A percentile compares a stretch with the other conserved stretches of the same genome.
Conservation (phyloP, 2,329 filamentous ascomycete species). For the Rosellinia necatrix region DNA sequence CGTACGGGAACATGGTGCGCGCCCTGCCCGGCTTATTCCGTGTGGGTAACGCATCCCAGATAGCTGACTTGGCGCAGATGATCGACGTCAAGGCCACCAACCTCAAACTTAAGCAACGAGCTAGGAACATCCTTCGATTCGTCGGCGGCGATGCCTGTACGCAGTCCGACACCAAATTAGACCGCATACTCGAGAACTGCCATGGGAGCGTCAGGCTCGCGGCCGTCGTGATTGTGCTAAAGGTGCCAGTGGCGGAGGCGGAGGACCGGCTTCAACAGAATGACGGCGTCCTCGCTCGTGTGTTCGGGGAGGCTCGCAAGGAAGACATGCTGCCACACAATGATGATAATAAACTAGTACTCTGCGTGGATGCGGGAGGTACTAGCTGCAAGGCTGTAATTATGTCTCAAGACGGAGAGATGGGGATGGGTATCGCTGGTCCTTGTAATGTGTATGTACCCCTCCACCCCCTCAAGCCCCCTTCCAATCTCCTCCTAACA, state of each 20-base stretch:
- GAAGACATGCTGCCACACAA: background rate
- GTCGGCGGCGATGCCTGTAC: slow-evolving; percentile 8
- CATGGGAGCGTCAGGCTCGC: slow-evolving; percentile 20
- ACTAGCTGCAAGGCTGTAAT: slow-evolving; percentile 22
- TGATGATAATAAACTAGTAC: slow-evolving; percentile 1
- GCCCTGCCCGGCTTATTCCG: background rate
- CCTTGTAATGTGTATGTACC: slow-evolving; percentile 20
- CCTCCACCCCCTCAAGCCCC: background rate
- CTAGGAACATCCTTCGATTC: slow-evolving; percentile 17
- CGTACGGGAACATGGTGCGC: slow-evolving; percentile 17
- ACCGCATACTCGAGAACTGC: slow-evolving; percentile 10
- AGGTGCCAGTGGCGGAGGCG: slow-evolving; percentile 9
- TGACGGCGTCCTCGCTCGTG: slow-evolving; percentile 13
- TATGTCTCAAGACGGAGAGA: slow-evolving; percentile 20
- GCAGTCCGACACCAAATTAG: slow-evolving; percentile 14
- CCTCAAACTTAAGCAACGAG: slow-evolving; percentile 21
- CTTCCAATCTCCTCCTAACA: background rate
- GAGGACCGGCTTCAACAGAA: slow-evolving; percentile 12
- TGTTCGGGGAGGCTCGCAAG: slow-evolving; percentile 11
- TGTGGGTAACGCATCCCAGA: background rate
- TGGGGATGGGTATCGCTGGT: slow-evolving; percentile 9
- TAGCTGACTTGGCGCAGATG: slow-evolving; percentile 15
- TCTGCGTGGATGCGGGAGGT: slow-evolving; percentile 23
- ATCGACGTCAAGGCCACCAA: slow-evolving; percentile 25
- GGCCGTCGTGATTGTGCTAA: slow-evolving; percentile 9